Conservation (phyloP, 257 asterid genomes). For the Echites panduratus region DNA sequence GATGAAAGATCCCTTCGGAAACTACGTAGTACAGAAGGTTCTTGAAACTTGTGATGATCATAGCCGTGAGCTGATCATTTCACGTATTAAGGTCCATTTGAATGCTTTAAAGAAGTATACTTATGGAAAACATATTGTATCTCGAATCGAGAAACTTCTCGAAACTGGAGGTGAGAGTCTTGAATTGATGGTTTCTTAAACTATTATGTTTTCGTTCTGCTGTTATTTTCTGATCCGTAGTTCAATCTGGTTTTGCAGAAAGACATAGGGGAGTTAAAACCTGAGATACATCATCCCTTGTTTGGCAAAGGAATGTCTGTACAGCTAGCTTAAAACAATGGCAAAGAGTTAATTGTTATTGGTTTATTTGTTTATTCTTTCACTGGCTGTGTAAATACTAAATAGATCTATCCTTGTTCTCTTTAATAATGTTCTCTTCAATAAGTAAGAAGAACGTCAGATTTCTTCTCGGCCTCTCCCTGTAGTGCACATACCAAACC, state of each 20-base stretch:
- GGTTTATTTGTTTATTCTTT: not conserved
- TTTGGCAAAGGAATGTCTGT: not conserved
- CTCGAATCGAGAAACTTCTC: slow-evolving; percentile 80
- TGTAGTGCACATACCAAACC: not conserved
- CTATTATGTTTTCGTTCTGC: not conserved
- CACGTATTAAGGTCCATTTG: slow-evolving; percentile 80
- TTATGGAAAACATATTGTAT: slow-evolving; percentile 84
- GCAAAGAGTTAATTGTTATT: too few species aligned
- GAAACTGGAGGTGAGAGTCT: slow-evolving; percentile 64
- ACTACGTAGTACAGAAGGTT: slow-evolving; percentile 87
- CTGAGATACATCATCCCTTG: slow-evolving; percentile 13
- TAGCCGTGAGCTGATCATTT: slow-evolving; percentile 60
- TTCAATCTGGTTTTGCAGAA: slow-evolving; percentile 28
- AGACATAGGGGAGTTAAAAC: slow-evolving; percentile 37
- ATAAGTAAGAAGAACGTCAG: not conserved
- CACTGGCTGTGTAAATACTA: not conserved
- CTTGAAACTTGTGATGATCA: slow-evolving; percentile 78
- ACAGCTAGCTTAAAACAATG: not conserved
- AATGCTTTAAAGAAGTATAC: slow-evolving; percentile 75
- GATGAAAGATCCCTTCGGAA: slow-evolving; percentile 95
- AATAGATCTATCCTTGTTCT: not conserved
- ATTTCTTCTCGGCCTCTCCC: not conserved
- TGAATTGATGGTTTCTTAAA: not conserved
- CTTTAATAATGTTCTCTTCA: not conserved
- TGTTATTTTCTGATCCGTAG: not conserved